Base-by-base conservation (phyloP, 805 yeast genomes). In the Yarrowia bubula region DNA sequence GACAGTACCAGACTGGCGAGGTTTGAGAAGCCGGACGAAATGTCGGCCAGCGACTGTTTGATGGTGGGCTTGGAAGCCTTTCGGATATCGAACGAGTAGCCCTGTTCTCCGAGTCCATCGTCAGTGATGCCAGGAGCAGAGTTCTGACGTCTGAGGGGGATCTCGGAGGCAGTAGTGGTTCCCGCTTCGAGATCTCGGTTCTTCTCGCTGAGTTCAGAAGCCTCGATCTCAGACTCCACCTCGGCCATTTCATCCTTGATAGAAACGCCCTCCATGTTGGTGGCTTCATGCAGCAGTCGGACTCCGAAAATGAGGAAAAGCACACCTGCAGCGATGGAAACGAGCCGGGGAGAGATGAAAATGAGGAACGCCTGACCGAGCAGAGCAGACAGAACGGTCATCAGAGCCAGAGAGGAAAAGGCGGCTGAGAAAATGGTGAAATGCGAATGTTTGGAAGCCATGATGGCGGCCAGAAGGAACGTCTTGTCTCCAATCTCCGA, bases 401-500 rank as follows among this genome's bases (percentile, higher is more conserved):
- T 95, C 65, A 95, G 75, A 3, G 85, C 90, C 71, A 95, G 81
- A 1, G 98, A 91, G 13, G 88, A 75, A 69, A 91, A 90, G 3
- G 97, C 95, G 14, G 97, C 86, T 8, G 90, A 80, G 74, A 95
- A 93, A n/a, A 95, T 98, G 53, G 90, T 81, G 72, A 83, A 71
- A 71, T 96, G 83, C 17, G 92, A 84, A 76, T 92, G 87, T 74
- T 90, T 89, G 98, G 95, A 95, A 35, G 98, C 97, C 97, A 95
- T 92, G 69, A 95, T 81, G 1, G 98, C 98, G 39, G 99, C 98
- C 71, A 95, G 91, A 69, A 95, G 82, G 74, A 95, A 95, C 0
- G 99, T 95, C 78, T 95, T 95, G 76, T 95, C 99, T 67, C 99
- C 99, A 66, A 95, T 88, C 76, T 95, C 99, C 33, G 96, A 89